A percentile compares a stretch with the other conserved stretches of the same genome.
These are phyloP conservation scores for Boletus rubescentipes DNA, from an alignment of 768 basidiomycete species.

Conservation along the genomic window DNA sequence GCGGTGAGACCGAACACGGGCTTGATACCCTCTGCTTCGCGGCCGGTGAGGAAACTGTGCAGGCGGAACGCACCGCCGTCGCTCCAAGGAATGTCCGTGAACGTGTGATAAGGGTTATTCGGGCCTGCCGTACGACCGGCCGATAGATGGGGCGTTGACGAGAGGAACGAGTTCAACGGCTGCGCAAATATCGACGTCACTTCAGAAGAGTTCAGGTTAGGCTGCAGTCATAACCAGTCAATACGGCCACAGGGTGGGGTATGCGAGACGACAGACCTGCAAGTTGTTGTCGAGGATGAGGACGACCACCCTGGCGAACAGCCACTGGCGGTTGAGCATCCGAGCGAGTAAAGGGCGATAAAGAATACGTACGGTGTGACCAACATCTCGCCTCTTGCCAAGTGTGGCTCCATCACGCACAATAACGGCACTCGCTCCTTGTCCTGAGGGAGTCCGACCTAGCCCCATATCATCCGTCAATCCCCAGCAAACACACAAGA, in stretches of 20 bases:
- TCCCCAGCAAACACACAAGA: neutral
- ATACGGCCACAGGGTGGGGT: neutral
- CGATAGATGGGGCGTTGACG: constrained; percentile 56
- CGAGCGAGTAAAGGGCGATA: neutral
- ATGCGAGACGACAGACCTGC: constrained; percentile 41
- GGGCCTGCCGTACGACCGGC: constrained; percentile 55
- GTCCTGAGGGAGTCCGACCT: constrained; percentile 86
- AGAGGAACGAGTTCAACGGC: constrained; percentile 72
- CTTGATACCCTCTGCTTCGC: constrained; percentile 81
- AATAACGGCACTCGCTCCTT: constrained; percentile 67
- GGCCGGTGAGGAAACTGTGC: constrained; percentile 83
- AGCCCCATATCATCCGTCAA: neutral
- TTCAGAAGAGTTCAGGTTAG: constrained; percentile 76
- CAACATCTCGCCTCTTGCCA: constrained; percentile 67
- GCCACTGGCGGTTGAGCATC: neutral
- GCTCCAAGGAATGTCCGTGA: constrained; percentile 50
- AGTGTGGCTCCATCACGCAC: constrained; percentile 76
- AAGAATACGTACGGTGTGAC: constrained; percentile 74
- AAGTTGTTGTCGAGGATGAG: constrained; percentile 78
- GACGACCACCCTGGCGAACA: constrained; percentile 67
- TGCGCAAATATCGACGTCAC: constrained; percentile 84
- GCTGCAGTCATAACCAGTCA: constrained; percentile 41
- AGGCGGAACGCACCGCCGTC: constrained; percentile 45
- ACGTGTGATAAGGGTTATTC: constrained; percentile 56
- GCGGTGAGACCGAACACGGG: constrained; percentile 89